These are phyloP conservation scores for Thermoascus crustaceus DNA, from an alignment of 2,329 filamentous ascomycete genomes.

Conservation along the genomic window DNA sequence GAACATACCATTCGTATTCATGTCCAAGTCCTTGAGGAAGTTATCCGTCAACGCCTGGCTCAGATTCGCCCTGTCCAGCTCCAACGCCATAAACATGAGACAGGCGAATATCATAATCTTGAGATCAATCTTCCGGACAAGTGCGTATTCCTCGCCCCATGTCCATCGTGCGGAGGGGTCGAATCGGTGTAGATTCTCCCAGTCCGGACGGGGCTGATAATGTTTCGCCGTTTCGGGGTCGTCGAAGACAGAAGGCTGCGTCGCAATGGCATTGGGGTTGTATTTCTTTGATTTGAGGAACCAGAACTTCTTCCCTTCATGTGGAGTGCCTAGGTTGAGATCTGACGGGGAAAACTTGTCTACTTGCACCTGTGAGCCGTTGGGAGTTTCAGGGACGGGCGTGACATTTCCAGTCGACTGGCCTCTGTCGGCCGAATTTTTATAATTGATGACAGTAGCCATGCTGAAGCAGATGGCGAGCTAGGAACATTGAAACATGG, in stretches of 20 bases:
- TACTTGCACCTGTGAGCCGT: no score
- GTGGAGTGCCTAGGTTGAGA: no score
- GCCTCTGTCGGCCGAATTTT: no score
- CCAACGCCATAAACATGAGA: constrained; percentile 45
- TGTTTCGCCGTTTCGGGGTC: constrained; percentile 33
- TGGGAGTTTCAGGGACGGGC: no score
- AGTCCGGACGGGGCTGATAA: constrained; percentile 21
- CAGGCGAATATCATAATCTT: constrained; percentile 32
- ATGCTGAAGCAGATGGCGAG: no score
- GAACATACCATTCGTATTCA: constrained; percentile 2
- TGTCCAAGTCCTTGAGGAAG: background rate
- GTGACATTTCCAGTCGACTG: no score
- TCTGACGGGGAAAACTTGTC: no score
- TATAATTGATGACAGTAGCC: no score
- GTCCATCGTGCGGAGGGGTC: constrained; percentile 19
- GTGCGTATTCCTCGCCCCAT: constrained; percentile 13
- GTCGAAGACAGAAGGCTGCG: constrained; percentile 39
- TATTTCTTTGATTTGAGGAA: constrained; percentile 18
- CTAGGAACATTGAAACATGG: no score
- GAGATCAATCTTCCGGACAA: constrained; percentile 16
- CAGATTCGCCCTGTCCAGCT: constrained; percentile 44
- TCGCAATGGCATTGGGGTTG: constrained; percentile 25
- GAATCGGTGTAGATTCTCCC: constrained; percentile 30
- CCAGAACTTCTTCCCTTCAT: no score
- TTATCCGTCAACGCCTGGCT: constrained; percentile 34